Conservation (phyloP, 2,329 filamentous ascomycete genomes). For the Alternaria triticimaculans region DNA sequence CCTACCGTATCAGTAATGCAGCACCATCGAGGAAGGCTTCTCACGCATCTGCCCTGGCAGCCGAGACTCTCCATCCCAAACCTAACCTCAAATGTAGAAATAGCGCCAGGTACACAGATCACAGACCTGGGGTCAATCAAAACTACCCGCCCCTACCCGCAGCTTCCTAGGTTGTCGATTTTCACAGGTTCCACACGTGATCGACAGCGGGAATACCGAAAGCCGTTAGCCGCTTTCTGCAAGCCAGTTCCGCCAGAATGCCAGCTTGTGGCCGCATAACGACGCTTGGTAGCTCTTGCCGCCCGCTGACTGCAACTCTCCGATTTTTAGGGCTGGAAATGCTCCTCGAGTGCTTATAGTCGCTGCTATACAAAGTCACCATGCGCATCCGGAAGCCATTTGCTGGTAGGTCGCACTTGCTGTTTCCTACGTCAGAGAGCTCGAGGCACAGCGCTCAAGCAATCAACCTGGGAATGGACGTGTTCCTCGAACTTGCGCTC, state of each 20-base stretch:
- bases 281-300: constrained; percentile 9
- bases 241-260: constrained; percentile 12
- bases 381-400: constrained; percentile 19
- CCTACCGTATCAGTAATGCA: not conserved
- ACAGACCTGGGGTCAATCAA: constrained; percentile 2
- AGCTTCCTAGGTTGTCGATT: constrained; percentile 13
- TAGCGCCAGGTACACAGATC: constrained; percentile 1
- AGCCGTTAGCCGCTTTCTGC: not conserved
- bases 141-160: constrained; percentile 6
- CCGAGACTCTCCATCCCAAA: not conserved
- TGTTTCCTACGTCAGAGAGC: constrained; percentile 5
- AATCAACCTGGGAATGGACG: not conserved
- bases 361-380: not conserved
- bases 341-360: not conserved
- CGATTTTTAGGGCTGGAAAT: not conserved
- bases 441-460: not conserved
- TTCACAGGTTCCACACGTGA: constrained; percentile 20
- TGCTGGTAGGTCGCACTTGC: constrained; percentile 10
- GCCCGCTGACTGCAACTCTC: constrained; percentile 2
- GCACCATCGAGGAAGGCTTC: not conserved
- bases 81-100: not conserved
- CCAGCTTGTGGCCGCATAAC: constrained; percentile 11
- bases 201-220: constrained; percentile 2
- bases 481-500: not conserved
- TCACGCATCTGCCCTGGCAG: not conserved